A percentile compares a stretch with the other conserved stretches of the same genome.
phyloP scores from a whole-genome alignment of 768 basidiomycete genomes.

The Amanita inopinata region DNA sequence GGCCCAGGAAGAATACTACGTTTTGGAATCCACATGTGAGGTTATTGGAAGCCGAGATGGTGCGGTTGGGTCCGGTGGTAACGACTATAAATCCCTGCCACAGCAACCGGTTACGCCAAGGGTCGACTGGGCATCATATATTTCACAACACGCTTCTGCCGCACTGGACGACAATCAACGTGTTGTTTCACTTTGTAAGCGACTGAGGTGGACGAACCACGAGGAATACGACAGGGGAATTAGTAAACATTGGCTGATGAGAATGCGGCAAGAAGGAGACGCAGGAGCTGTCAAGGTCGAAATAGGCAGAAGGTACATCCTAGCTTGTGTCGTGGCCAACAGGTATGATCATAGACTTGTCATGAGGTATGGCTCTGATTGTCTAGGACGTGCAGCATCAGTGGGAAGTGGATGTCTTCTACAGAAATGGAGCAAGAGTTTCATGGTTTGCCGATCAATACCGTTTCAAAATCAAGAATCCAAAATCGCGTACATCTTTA shows the following conservation, averaged over 20 bases:
- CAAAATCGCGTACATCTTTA: constrained; percentile 41
- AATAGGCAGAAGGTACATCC: constrained; percentile 53
- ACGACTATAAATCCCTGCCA: background rate
- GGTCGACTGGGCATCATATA: constrained; percentile 59
- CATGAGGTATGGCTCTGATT: constrained; percentile 6
- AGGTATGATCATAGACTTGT: constrained; percentile 32
- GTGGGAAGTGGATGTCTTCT: constrained; percentile 59
- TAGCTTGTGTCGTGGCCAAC: constrained; percentile 67
- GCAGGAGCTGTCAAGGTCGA: constrained; percentile 29
- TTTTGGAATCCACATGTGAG: constrained; percentile 67
- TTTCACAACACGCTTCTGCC: constrained; percentile 19
- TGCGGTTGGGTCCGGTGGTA: background rate
- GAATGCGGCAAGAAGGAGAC: constrained; percentile 31
- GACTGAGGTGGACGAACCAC: constrained; percentile 54
- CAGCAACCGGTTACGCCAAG: constrained; percentile 29
- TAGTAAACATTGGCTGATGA: constrained; percentile 53
- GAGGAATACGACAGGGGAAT: constrained; percentile 66
- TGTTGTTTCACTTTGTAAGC: constrained; percentile 23
- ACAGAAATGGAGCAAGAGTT: constrained; percentile 67
- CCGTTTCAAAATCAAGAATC: constrained; percentile 12
- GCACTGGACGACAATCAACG: constrained; percentile 1
- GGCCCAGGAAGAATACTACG: constrained; percentile 33
- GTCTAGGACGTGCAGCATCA: constrained; percentile 35
- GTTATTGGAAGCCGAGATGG: constrained; percentile 39
- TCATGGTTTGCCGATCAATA: constrained; percentile 32